Conservation (phyloP, 2,329 filamentous ascomycete species). For the Trichoderma brevicompactum region DNA sequence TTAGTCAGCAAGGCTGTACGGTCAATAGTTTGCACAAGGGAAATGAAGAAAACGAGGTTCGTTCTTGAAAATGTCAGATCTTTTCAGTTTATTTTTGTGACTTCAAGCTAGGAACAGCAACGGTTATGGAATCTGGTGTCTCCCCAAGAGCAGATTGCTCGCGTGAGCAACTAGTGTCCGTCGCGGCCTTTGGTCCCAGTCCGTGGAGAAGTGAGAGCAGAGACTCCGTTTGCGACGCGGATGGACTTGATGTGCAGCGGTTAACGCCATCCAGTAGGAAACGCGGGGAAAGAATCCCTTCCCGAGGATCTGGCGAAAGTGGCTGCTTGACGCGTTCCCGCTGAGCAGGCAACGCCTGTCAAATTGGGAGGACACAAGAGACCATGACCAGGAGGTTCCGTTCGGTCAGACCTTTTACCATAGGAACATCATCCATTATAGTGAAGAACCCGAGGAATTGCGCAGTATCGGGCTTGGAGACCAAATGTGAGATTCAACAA, state of each 20-base stretch:
- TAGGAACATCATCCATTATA: conserved; percentile 54
- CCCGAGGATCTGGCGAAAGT: conserved; percentile 3
- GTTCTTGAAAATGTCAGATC: conserved; percentile 61
- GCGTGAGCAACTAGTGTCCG: conserved; percentile 46
- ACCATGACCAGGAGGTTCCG: conserved; percentile 53
- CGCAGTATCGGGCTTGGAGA: background rate
- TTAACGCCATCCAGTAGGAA: conserved; percentile 3
- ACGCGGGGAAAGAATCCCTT: background rate
- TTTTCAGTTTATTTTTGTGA: conserved; percentile 69
- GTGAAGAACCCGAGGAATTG: background rate
- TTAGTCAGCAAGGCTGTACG: background rate
- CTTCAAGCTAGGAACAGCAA: conserved; percentile 56
- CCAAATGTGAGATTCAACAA: background rate
- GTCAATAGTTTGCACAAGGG: background rate
- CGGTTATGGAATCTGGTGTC: conserved; percentile 50
- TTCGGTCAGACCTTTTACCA: conserved; percentile 70
- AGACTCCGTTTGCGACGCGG: conserved; percentile 58
- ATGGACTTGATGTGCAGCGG: conserved; percentile 16
- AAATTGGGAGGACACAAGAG: conserved; percentile 31
- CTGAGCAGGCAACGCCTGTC: conserved; percentile 16
- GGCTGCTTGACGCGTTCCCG: conserved; percentile 1
- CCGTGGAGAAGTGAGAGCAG: conserved; percentile 49
- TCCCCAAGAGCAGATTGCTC: conserved; percentile 6
- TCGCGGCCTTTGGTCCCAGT: conserved; percentile 64
- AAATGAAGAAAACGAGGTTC: background rate